Percentiles rank a stretch among this genome's conserved stretches.
These are phyloP conservation scores for Hamigera avellanea DNA, from an alignment of 495 filamentous ascomycete species.

Conservation along the genomic window DNA sequence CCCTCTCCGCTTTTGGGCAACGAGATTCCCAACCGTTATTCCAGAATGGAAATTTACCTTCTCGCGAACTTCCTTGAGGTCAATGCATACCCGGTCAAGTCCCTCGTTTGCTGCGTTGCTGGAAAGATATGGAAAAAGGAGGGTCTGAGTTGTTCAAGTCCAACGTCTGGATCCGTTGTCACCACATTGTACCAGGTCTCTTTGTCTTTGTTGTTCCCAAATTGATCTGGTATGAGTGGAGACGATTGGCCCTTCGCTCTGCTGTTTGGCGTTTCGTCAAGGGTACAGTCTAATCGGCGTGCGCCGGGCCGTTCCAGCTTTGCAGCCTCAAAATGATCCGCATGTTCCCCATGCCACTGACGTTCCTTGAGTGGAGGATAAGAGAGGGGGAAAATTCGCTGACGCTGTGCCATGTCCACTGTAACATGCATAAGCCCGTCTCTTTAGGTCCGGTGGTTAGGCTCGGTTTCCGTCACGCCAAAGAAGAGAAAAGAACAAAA, in stretches of 20 bases:
- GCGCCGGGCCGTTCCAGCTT: conserved; percentile 41
- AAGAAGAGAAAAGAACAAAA: conserved; percentile 4
- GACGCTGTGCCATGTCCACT: conserved; percentile 26
- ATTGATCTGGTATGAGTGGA: too few relatives aligned
- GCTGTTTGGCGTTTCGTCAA: conserved; percentile 31
- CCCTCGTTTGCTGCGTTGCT: not conserved
- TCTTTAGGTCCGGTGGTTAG: conserved; percentile 29
- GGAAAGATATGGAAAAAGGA: conserved; percentile 10
- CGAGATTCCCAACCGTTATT: conserved; percentile 5
- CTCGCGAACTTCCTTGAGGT: not conserved
- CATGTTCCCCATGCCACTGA: conserved; percentile 26
- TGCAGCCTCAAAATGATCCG: conserved; percentile 43
- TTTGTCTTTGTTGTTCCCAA: conserved; percentile 2
- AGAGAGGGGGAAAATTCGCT: conserved; percentile 22
- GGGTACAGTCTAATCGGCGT: conserved; percentile 29
- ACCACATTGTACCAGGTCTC: conserved; percentile 1
- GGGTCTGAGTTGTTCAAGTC: conserved; percentile 24
- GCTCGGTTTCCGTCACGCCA: conserved; percentile 25
- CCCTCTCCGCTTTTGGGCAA: conserved; percentile 23
- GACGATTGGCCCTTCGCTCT: conserved; percentile 3
- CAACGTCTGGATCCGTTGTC: not conserved
- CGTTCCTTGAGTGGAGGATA: conserved; percentile 27
- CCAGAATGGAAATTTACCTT: conserved; percentile 7
- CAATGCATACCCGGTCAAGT: not conserved
- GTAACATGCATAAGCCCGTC: conserved; percentile 29